Percentiles rank a stretch among this genome's conserved stretches.
These are phyloP conservation scores for Phytophthora podocarpi DNA, from an alignment of 352 stramenopile genomes.

Conservation along the genomic window DNA sequence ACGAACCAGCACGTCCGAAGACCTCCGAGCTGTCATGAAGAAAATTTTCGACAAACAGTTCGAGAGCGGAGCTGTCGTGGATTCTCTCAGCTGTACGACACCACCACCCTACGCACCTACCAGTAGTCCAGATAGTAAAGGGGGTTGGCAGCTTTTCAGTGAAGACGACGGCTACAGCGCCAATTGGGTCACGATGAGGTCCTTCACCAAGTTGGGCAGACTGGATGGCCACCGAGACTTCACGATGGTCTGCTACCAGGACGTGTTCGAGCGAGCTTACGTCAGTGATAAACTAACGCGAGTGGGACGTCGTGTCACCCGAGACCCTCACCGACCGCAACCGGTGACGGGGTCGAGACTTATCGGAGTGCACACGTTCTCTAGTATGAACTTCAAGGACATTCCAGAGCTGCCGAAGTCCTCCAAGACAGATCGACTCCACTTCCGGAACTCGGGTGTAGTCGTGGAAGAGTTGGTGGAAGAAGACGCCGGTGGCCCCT, in stretches of 20 bases:
- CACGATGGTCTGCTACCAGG: conserved; percentile 69
- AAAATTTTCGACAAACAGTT: conserved; percentile 62
- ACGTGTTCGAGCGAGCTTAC: conserved; percentile 53
- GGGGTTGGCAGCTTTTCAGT: conserved; percentile 38
- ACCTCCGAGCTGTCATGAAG: conserved; percentile 52
- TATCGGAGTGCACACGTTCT: conserved; percentile 59
- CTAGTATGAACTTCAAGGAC: conserved; percentile 72
- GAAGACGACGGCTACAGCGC: conserved; percentile 64
- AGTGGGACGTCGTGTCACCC: conserved; percentile 25
- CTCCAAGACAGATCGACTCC: conserved; percentile 51
- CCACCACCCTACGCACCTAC: conserved; percentile 36
- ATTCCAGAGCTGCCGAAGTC: conserved; percentile 55
- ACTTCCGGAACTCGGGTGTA: conserved; percentile 66
- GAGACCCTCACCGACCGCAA: conserved; percentile 22
- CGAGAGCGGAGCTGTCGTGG: conserved; percentile 46
- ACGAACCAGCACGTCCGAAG: conserved; percentile 37
- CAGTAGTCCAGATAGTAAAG: background rate
- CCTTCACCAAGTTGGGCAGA: conserved; percentile 36
- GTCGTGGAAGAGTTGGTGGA: conserved; percentile 49
- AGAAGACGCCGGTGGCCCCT: conserved; percentile 31
- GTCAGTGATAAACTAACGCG: conserved; percentile 33
- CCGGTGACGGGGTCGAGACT: conserved; percentile 28
- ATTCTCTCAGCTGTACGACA: conserved; percentile 52
- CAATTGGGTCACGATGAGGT: conserved; percentile 57
- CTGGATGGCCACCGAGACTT: conserved; percentile 55